These are phyloP conservation scores for Cryphonectria parasitica DNA, from an alignment of 2,329 filamentous ascomycete genomes.

Conservation along the genomic window DNA sequence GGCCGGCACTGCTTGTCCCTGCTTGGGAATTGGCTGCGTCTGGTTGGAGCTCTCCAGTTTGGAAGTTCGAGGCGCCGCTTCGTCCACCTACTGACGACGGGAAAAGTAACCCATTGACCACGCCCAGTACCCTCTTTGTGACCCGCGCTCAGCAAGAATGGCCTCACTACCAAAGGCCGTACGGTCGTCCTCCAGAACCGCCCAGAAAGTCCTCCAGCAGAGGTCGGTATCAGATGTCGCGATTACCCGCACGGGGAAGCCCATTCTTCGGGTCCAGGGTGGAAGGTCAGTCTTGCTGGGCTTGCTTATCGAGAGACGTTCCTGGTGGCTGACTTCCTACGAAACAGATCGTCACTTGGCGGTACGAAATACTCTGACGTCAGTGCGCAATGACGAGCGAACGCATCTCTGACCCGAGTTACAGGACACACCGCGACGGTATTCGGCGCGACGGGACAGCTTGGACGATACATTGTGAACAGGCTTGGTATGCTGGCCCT, in stretches of 20 bases:
- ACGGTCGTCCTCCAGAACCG: conserved; percentile 55
- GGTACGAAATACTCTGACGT: conserved; percentile 56
- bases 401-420: conserved; percentile 29
- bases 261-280: conserved; percentile 84
- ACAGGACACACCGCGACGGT: conserved; percentile 94
- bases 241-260: conserved; percentile 95
- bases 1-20: conserved; percentile 21
- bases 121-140: conserved; percentile 39
- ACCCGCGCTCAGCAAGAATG: conserved; percentile 49
- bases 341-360: conserved; percentile 76
- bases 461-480: conserved; percentile 97
- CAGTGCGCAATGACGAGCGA: neutral
- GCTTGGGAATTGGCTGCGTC: conserved; percentile 30
- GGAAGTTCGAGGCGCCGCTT: conserved; percentile 34
- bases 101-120: conserved; percentile 37
- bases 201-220: conserved; percentile 52
- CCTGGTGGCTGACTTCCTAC: conserved; percentile 9
- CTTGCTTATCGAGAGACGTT: conserved; percentile 35
- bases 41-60: conserved; percentile 25
- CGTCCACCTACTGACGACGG: conserved; percentile 26
- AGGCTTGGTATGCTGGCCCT: conserved; percentile 66
- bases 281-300: conserved; percentile 69
- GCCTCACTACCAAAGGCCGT: conserved; percentile 59
- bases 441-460: conserved; percentile 94
- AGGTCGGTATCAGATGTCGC: conserved; percentile 76